Percentiles rank a stretch among this genome's conserved stretches.
These are phyloP conservation scores for Kluyveromyces aestuarii DNA, from an alignment of 805 yeast species.

Conservation along the genomic window DNA sequence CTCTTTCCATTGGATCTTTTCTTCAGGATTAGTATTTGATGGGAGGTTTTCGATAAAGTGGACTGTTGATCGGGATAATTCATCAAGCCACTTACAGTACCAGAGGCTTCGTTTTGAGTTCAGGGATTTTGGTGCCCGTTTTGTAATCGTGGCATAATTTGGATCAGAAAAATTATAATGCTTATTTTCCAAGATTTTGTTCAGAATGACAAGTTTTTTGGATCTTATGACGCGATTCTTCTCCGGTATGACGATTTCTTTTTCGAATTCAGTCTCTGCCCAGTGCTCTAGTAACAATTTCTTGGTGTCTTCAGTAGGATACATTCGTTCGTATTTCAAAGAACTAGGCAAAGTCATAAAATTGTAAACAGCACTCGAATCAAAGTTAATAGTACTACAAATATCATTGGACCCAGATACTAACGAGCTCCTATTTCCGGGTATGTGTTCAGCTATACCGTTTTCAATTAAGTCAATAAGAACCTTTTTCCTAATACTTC, in stretches of 20 bases:
- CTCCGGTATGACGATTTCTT: not conserved
- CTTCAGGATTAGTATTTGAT: not conserved
- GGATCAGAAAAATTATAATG: not conserved
- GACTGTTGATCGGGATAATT: not conserved
- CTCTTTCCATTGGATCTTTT: not conserved
- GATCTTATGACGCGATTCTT: not conserved
- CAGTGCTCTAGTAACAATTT: not conserved
- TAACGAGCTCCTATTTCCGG: not conserved
- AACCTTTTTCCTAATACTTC: not conserved
- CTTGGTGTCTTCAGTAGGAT: not conserved
- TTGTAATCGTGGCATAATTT: not conserved
- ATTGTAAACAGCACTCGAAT: not conserved
- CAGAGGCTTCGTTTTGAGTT: not conserved
- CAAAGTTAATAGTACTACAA: not conserved
- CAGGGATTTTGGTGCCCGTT: not conserved
- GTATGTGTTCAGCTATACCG: not conserved
- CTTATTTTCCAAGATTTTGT: not conserved
- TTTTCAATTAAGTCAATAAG: not conserved
- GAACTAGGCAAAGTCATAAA: not conserved
- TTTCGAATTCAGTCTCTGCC: not conserved
- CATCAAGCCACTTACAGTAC: not conserved
- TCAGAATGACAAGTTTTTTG: not conserved
- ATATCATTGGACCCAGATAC: not conserved
- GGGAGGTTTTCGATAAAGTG: not conserved
- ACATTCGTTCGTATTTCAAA: not conserved